A percentile compares a stretch with the other conserved stretches of the same genome.
Evolutionary conservation across 2,329 filamentous ascomycete species (phyloP).

Genomic region (Verticillium nonalfalfae): DNA sequence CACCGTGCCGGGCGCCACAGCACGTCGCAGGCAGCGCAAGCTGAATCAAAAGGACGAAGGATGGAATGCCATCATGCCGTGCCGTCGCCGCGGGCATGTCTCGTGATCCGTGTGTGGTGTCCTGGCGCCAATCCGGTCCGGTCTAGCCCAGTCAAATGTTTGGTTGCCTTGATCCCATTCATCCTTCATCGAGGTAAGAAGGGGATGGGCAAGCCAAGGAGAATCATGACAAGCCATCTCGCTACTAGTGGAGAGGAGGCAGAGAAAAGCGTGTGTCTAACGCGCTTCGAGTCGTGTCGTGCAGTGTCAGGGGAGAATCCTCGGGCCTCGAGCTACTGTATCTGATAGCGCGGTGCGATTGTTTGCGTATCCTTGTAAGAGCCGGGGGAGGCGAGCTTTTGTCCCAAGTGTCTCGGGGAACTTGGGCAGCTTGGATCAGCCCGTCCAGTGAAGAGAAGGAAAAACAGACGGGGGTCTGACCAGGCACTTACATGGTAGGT

Average conservation of each 20-base stretch:
- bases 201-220: no score
- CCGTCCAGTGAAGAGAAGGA: background rate
- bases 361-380: background rate
- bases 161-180: background rate
- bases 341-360: background rate
- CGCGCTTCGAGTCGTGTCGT: background rate
- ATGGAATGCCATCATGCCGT: background rate
- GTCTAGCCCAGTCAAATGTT: background rate
- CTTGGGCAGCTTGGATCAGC: background rate
- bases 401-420: background rate
- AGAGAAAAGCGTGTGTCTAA: background rate
- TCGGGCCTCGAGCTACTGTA: background rate
- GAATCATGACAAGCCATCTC: background rate
- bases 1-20: background rate
- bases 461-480: background rate
- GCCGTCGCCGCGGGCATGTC: background rate
- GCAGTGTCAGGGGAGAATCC: background rate
- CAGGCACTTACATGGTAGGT: no score
- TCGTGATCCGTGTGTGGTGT: background rate
- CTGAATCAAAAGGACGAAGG: background rate
- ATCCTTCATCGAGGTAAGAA: no score
- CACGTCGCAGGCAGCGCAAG: background rate
- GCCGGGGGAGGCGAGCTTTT: background rate
- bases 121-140: background rate
- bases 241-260: background rate